A percentile compares a stretch with the other conserved stretches of the same genome.
phyloP scores from a whole-genome alignment of 805 yeast genomes.

The Hanseniaspora guilliermondii region DNA sequence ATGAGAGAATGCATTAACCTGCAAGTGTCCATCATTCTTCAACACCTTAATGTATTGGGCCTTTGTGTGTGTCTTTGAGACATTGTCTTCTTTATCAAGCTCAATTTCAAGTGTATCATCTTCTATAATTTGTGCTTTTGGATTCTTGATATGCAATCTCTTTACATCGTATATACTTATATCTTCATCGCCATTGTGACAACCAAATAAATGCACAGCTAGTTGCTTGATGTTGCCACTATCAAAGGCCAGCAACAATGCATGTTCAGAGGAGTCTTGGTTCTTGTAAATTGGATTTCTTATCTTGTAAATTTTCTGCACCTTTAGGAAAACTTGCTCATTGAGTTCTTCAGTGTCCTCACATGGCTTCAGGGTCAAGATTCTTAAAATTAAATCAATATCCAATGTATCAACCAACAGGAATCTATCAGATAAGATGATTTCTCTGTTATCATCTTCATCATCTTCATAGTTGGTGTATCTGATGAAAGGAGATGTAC shows the following conservation, averaged over 20 bases:
- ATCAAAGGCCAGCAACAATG: neutral
- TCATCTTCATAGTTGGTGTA: neutral
- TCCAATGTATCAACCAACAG: neutral
- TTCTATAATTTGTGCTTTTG: neutral
- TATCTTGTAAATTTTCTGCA: neutral
- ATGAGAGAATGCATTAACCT: neutral
- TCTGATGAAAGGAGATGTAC: neutral
- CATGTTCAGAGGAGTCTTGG: neutral
- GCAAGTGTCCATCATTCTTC: neutral
- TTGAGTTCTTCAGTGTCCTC: constrained; percentile 31
- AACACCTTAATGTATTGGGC: neutral
- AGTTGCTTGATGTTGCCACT: neutral
- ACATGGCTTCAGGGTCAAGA: constrained; percentile 24
- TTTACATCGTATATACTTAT: neutral
- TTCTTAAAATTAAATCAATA: constrained; percentile 7
- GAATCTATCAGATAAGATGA: neutral
- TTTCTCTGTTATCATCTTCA: neutral
- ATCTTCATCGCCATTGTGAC: neutral
- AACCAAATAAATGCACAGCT: neutral
- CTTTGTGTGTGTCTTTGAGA: neutral
- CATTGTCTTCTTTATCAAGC: neutral
- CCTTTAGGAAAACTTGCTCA: neutral
- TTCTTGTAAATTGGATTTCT: neutral
- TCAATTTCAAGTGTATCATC: neutral
- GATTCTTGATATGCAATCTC: neutral